These are phyloP conservation scores for Cetradonia linearis DNA, from an alignment of 495 filamentous ascomycete genomes.

Conservation along the genomic window DNA sequence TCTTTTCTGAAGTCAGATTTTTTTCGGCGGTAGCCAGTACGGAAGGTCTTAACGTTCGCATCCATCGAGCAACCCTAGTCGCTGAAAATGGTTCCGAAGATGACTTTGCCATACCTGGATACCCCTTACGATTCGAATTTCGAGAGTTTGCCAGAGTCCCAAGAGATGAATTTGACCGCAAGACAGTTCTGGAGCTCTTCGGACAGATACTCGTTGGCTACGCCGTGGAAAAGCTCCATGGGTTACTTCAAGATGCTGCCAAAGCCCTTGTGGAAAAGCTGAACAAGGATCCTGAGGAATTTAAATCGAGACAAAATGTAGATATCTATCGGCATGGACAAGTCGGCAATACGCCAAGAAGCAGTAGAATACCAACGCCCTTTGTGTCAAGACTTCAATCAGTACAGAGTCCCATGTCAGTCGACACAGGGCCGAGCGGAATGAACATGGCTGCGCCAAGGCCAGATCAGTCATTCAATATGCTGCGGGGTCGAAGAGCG, in stretches of 20 bases:
- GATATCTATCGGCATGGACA: background rate
- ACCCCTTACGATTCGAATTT: background rate
- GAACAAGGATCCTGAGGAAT: background rate
- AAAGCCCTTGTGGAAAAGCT: background rate
- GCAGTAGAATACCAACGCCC: background rate
- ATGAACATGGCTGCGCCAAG: background rate
- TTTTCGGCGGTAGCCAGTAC: slow-evolving; percentile 4
- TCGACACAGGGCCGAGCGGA: background rate
- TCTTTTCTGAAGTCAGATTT: slow-evolving; percentile 7
- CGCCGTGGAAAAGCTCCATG: background rate
- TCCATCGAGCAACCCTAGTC: background rate
- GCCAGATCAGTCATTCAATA: background rate
- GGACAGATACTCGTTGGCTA: background rate
- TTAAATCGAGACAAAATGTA: background rate
- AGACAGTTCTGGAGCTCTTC: background rate
- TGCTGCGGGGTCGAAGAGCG: background rate
- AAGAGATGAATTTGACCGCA: background rate
- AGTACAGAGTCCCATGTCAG: background rate
- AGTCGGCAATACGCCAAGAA: background rate
- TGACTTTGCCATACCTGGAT: background rate
- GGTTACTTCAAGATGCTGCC: background rate
- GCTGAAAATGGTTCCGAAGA: background rate
- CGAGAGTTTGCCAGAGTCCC: background rate
- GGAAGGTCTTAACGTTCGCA: background rate
- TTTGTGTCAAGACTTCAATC: background rate